Evolutionary conservation across 176 grass and related monocot genomes (phyloP), one percentile per base, ranked within the genome.

Genomic region (Themeda triandra): DNA sequence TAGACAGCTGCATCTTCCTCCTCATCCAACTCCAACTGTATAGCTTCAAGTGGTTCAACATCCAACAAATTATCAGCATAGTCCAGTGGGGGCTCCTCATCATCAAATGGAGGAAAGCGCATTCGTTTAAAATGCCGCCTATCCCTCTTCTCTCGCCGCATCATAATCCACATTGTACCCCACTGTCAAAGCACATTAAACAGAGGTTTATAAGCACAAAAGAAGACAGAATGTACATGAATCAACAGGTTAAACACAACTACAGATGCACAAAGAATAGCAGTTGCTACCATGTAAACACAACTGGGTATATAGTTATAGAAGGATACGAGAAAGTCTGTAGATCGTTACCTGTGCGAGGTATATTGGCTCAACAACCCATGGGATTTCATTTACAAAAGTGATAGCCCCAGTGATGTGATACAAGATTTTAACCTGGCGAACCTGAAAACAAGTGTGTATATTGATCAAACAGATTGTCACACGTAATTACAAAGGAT

Each of bases 111-210:
- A 82, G 96, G 96, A 83, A 98, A 98, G 10, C 96, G 87, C 96
- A 98, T 98, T 88, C 96, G 88, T 89, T 36, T 98, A 66, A 98
- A 98, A 86, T 98, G 96, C 0, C 96, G 78, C 41, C 93, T 90
- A 77, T 98, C 96, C 87, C 96, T 90, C 77, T 98, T 98, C 83
- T 98, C 96, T 69, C 96, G 86, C 15, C 93, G 80, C 96, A 98
- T 98, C 96, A 98, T 98, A 85, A 98, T 98, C 96, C 96, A 98
- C 96, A 98, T 98, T 35, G 96, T 94, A 51, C 93, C 96, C 96
- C 96, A 98, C 93, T 98, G 84, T 31, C 12, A 92, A 77, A 84
- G 45, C 54, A 65, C 63, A 82, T 66, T 27, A 71, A 66, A 53
- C 24, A 37, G 42, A 78, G 3, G 28, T 49, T 46, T 86, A 56